Evolutionary conservation across 1,139 yeast species (phyloP).

Genomic region (Pichiaceae sp.): DNA sequence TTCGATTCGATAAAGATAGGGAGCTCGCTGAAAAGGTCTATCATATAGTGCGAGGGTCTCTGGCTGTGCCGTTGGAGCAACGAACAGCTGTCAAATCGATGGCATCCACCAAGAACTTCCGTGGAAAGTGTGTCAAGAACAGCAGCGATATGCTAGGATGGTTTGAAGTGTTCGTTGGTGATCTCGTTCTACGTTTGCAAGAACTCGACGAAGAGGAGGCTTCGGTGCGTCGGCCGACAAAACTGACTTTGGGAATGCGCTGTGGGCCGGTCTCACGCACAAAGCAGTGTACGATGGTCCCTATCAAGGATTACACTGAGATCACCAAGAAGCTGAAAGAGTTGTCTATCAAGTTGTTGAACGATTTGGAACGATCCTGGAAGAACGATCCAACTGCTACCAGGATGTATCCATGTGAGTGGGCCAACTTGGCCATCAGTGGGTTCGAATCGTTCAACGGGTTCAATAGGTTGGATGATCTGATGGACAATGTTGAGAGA

Average conservation of each 20-base stretch:
- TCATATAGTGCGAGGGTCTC: conserved; percentile 58
- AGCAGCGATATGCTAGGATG: conserved; percentile 62
- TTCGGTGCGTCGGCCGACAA: conserved; percentile 42
- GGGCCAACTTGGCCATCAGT: conserved; percentile 43
- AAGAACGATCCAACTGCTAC: conserved; percentile 17
- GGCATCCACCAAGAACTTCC: conserved; percentile 80
- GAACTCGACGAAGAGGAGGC: conserved; percentile 68
- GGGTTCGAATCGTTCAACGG: conserved; percentile 40
- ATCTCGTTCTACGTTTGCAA: conserved; percentile 56
- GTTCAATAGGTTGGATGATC: conserved; percentile 41
- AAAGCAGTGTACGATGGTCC: conserved; percentile 34
- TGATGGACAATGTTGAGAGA: conserved; percentile 24
- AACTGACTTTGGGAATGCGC: conserved; percentile 31
- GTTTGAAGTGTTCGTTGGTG: conserved; percentile 80
- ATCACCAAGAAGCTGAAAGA: conserved; percentile 31
- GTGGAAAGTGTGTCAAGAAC: conserved; percentile 44
- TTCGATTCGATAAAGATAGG: conserved; percentile 32
- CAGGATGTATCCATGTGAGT: conserved; percentile 39
- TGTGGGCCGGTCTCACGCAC: conserved; percentile 24
- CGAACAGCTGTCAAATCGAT: conserved; percentile 70
- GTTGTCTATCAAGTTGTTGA: conserved; percentile 30
- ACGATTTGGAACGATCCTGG: conserved; percentile 28
- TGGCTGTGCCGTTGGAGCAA: conserved; percentile 42
- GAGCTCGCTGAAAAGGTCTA: conserved; percentile 42
- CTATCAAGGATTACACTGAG: conserved; percentile 32